Conservation (phyloP, 495 filamentous ascomycete species). For the Glonium stellatum region DNA sequence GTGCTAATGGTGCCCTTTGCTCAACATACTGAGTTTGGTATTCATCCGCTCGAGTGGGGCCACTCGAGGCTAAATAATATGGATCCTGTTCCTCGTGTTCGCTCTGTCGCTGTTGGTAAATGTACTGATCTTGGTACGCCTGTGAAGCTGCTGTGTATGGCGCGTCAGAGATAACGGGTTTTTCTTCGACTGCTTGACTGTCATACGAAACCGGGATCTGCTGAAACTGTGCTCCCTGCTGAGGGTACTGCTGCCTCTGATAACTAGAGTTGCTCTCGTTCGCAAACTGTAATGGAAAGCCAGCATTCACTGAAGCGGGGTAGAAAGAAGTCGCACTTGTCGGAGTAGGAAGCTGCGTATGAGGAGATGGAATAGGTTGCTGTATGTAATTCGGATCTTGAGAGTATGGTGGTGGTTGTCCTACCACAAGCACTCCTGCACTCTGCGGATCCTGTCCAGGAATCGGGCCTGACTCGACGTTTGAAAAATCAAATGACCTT, state of each 20-base stretch:
- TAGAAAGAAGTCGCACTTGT: constrained; percentile 20
- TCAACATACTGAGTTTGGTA: constrained; percentile 14
- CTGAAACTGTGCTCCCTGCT: constrained; percentile 13
- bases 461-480: constrained; percentile 4
- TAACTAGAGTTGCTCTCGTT: constrained; percentile 7
- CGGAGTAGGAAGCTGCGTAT: constrained; percentile 21
- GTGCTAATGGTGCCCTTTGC: constrained; percentile 11
- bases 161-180: constrained; percentile 14
- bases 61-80: constrained; percentile 9
- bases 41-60: constrained; percentile 11
- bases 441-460: constrained; percentile 9
- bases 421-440: constrained; percentile 1
- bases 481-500: constrained; percentile 17
- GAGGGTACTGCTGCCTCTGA: constrained; percentile 10
- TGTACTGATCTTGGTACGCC: constrained; percentile 13
- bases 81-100: constrained; percentile 9
- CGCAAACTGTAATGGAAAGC: constrained; percentile 8
- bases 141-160: constrained; percentile 15
- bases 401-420: constrained; percentile 1
- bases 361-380: constrained; percentile 20
- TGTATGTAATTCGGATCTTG: constrained; percentile 13
- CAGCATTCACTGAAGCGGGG: constrained; percentile 11
- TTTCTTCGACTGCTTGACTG: constrained; percentile 8
- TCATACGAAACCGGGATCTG: constrained; percentile 20
- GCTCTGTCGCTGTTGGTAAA: constrained; percentile 13